Conservation (phyloP, 176 grass and related monocot species). For the Rhipidocladum racemiflorum region DNA sequence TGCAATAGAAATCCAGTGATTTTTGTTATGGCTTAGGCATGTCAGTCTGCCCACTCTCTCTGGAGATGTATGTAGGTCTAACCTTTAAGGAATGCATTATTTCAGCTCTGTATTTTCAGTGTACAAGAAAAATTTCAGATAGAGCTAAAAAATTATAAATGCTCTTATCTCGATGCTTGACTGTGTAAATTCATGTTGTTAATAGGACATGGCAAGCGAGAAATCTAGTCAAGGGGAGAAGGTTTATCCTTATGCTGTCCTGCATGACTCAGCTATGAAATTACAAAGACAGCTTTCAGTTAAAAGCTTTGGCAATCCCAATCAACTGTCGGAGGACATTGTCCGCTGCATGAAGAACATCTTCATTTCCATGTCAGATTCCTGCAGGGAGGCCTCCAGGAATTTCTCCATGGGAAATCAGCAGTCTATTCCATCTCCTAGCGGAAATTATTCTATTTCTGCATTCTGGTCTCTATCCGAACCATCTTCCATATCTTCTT, state of each 20-base stretch:
- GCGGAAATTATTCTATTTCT: slow-evolving; percentile 43
- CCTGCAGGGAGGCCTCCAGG: slow-evolving; percentile 39
- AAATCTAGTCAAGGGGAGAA: slow-evolving; percentile 17
- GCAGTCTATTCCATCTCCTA: slow-evolving; percentile 51
- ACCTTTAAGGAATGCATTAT: neutral
- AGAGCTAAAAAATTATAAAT: neutral
- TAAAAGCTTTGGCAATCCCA: slow-evolving; percentile 58
- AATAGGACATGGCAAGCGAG: slow-evolving; percentile 32
- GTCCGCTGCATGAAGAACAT: slow-evolving; percentile 91
- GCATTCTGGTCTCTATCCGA: slow-evolving; percentile 65
- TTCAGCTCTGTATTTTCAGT: neutral
- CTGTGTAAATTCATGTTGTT: neutral
- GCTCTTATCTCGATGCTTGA: neutral
- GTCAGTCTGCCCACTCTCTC: neutral
- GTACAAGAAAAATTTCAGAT: neutral
- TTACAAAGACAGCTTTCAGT: slow-evolving; percentile 50
- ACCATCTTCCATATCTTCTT: slow-evolving; percentile 56
- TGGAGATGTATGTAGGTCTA: neutral
- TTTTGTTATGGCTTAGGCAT: neutral
- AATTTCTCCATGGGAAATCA: slow-evolving; percentile 30
- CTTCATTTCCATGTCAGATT: slow-evolving; percentile 77
- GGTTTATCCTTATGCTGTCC: neutral
- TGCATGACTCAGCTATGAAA: slow-evolving; percentile 30
- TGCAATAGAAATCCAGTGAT: neutral
- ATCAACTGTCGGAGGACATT: slow-evolving; percentile 73